Base-by-base conservation (phyloP, 148 eudicot species). In the Silene uniflora region DNA sequence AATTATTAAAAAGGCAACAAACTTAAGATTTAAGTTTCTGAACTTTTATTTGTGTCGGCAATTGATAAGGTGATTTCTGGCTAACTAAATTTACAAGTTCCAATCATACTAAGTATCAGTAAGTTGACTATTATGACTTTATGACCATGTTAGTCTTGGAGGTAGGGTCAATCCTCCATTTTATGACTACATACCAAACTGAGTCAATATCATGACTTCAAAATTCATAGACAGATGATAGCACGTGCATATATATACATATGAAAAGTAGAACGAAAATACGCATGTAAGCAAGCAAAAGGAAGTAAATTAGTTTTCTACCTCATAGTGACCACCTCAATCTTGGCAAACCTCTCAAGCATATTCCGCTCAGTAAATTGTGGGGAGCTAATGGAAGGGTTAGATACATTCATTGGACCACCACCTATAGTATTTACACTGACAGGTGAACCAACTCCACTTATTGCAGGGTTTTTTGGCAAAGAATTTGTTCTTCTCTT, bases 371-470 rank as follows among this genome's bases (percentile, higher is more conserved):
- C 97, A 80, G 77, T 81, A 83, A 80, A 80, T 67, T 90, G 73
- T 54, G 81, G 87, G 66, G 83, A 81, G 75, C 90, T 92, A 78
- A 88, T 86, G 61, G 96, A 85, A 69, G 98, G 89, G 83, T 96
- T 92, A 81, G 85, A 88, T 71, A 87, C 92, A 83, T 84, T 92
- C 78, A 89, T 76, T 24, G 90, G 91, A 66, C 89, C 66, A 44
- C 56, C 56, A 16, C 88, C 88, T 76, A 89, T 84, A 77, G 80
- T 95, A 88, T 91, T 80, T 63, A 92, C 93, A 78, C 99, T 95
- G 73, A 83, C 90, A 56, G 99, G 99, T 78, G 96, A 95, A 27
- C 88, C 99, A 71, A 91, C 92, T 76, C 91, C 93, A 77, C 87
- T 90, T 78, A 94, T 88, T 62, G 77, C 83, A 23, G 89, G 89